Base-by-base conservation (phyloP, 225 moss, liverwort and hornwort species). In the Bryoerythrophyllum caledonicum region DNA sequence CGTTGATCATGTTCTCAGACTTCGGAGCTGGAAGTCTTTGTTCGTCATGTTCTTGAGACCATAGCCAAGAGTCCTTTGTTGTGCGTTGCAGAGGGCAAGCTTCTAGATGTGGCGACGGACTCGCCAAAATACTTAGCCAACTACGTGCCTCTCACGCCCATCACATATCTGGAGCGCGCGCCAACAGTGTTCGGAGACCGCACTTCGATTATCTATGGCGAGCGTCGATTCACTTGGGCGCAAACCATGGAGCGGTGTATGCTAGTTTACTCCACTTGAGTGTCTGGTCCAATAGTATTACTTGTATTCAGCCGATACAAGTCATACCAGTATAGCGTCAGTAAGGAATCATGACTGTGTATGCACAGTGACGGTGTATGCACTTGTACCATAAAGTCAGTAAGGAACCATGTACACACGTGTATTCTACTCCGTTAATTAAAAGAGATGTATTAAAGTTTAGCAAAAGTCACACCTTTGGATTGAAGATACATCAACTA, bases 171-270 rank as follows among this genome's bases (percentile, higher is more conserved):
- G 14, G 87, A 89, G 78, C 82, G 89, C 59, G 68, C 88, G 58
- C 85, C 92, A 4, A 38, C 34, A 4, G 75, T 93, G 2, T 75
- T 80, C 69, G 83, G 85, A 40, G 68, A 91, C 44, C 85, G 84
- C 49, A 76, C 77, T 26, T 89, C 92, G 17, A 77, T 93, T 32
- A 44, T 93, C 43, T 91, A 93, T 55, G 90, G 92, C 51, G 72
- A 83, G 3, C 38, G 80, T 32, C 81, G 72, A 25, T 93, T 78
- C 79, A 91, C 92, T 32, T 93, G 92, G 92, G 80, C 83, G 66
- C 85, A 91, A 79, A 93, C 92, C 13, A 62, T 83, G 69, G 85
- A 89, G 65, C 87, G 89, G 37, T 89, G 93, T n/a, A n/a, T n/a
- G n/a, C n/a, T n/a, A n/a, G n/a, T n/a, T n/a, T n/a, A n/a, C n/a